phyloP scores from a whole-genome alignment of 2,329 filamentous ascomycete genomes.

The Trichoderma polysporum region DNA sequence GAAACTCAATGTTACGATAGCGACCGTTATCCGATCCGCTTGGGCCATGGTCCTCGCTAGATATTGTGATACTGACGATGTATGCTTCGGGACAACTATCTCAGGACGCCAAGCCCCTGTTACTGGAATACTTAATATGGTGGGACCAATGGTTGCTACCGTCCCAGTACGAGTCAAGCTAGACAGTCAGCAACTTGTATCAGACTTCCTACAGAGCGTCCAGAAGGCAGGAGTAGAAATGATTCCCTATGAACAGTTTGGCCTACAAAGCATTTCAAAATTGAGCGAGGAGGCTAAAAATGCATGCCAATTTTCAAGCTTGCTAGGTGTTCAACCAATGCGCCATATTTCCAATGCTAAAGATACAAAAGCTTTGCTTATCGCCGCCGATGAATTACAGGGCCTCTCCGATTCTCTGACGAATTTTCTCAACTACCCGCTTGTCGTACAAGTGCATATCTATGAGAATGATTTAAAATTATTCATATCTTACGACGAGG shows the following conservation, averaged over 20 bases:
- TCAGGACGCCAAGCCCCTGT: slow-evolving; percentile 27
- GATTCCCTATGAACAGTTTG: background rate
- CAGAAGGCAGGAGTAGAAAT: background rate
- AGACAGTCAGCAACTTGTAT: background rate
- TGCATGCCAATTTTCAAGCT: background rate
- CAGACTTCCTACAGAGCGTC: background rate
- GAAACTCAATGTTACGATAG: slow-evolving; percentile 15
- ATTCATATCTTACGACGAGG: background rate
- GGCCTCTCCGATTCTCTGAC: background rate
- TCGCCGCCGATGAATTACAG: background rate
- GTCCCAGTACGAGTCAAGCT: slow-evolving; percentile 19
- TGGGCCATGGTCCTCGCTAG: slow-evolving; percentile 30
- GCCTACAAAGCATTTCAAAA: background rate
- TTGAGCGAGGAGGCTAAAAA: background rate
- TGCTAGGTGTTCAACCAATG: background rate
- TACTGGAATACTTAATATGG: slow-evolving; percentile 22
- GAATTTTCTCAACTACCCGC: background rate
- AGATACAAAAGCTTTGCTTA: background rate
- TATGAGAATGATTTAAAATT: background rate
- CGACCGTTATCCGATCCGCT: slow-evolving; percentile 15
- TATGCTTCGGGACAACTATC: slow-evolving; percentile 26
- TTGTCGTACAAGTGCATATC: background rate
- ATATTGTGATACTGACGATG: slow-evolving; percentile 32
- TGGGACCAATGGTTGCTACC: slow-evolving; percentile 27
- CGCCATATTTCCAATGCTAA: background rate